These are phyloP conservation scores for Lepidopterella palustris DNA, from an alignment of 495 filamentous ascomycete genomes.

Conservation along the genomic window DNA sequence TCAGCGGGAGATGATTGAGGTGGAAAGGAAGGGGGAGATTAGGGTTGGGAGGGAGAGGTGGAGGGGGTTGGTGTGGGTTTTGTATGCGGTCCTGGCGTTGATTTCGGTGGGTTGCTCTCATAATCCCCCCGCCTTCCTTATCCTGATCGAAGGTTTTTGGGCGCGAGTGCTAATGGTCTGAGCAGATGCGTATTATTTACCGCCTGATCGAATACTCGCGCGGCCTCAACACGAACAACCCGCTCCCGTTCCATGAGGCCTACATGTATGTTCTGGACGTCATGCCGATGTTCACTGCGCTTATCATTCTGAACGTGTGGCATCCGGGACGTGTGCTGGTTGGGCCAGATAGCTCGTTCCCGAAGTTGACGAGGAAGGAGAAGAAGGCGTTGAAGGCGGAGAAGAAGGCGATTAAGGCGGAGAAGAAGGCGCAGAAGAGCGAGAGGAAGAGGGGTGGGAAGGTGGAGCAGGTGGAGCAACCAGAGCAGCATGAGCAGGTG, in stretches of 20 bases:
- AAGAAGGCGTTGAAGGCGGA: conserved; percentile 34
- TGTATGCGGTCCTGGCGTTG: conserved; percentile 46
- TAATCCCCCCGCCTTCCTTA: neutral
- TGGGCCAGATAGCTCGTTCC: conserved; percentile 38
- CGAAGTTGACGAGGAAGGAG: conserved; percentile 24
- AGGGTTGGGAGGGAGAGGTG: conserved; percentile 38
- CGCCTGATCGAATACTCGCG: conserved; percentile 49
- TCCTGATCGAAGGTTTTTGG: neutral
- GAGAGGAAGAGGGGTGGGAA: neutral
- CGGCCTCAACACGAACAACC: conserved; percentile 36
- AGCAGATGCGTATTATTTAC: conserved; percentile 49
- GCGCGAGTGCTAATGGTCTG: neutral
- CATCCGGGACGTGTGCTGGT: conserved; percentile 49
- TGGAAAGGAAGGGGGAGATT: conserved; percentile 17
- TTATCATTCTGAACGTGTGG: conserved; percentile 42
- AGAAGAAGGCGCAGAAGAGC: conserved; percentile 12
- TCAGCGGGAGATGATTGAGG: conserved; percentile 35
- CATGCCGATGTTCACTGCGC: conserved; percentile 48
- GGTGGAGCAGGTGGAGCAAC: neutral
- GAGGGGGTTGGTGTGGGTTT: conserved; percentile 41
- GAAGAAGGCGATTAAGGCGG: conserved; percentile 22
- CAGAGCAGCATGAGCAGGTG: neutral
- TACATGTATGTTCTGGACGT: conserved; percentile 52
- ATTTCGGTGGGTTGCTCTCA: conserved; percentile 44
- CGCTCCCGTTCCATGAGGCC: conserved; percentile 46